Percentiles rank a stretch among this genome's conserved stretches.
phyloP scores from a whole-genome alignment of 2,329 filamentous ascomycete genomes.

The Trichoderma endophyticum region DNA sequence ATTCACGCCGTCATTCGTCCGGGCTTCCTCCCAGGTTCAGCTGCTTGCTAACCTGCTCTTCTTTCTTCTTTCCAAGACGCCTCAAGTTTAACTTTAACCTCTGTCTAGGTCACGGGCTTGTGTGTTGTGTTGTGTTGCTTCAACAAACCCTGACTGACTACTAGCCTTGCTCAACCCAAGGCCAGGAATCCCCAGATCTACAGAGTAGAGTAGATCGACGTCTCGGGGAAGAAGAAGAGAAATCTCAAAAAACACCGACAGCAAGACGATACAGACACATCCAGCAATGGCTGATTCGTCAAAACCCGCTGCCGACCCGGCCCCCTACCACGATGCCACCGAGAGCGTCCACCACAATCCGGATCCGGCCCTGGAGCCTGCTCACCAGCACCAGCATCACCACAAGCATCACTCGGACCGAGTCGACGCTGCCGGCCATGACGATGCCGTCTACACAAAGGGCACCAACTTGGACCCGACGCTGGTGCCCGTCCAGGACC shows the following conservation, averaged over 20 bases:
- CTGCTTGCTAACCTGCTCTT: conserved; percentile 13
- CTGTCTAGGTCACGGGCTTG: neutral
- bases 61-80: neutral
- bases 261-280: neutral
- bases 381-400: conserved; percentile 43
- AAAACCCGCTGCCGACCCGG: neutral
- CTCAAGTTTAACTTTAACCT: neutral
- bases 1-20: conserved; percentile 13
- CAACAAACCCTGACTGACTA: neutral
- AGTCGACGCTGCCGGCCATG: conserved; percentile 32
- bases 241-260: neutral
- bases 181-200: neutral
- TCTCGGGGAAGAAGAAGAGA: neutral
- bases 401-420: conserved; percentile 42
- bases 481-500: conserved; percentile 33
- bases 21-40: conserved; percentile 19
- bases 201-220: neutral
- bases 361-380: conserved; percentile 36
- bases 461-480: conserved; percentile 37
- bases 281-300: conserved; percentile 10
- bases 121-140: neutral
- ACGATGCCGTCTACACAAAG: conserved; percentile 47
- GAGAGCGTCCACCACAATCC: conserved; percentile 27
- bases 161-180: conserved; percentile 3
- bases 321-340: conserved; percentile 9